These are phyloP conservation scores for Acanthamoeba healyi DNA, from an alignment of 208 protist species.

Conservation along the genomic window DNA sequence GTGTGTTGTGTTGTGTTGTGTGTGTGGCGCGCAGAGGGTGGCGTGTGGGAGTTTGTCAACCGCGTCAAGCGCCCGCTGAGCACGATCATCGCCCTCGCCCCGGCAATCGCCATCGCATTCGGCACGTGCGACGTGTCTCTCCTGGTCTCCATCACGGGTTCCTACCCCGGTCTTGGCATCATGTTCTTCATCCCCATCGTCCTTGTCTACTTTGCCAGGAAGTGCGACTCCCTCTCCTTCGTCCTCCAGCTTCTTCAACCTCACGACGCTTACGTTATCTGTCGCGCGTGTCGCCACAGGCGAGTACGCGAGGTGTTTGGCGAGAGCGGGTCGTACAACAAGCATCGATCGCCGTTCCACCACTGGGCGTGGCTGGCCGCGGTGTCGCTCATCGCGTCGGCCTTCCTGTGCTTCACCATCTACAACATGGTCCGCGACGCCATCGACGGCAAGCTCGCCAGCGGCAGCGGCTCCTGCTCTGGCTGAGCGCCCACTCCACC, in stretches of 20 bases:
- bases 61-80: slow-evolving; percentile 76
- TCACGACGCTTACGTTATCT: background rate
- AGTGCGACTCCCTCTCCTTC: background rate
- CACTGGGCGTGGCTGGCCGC: slow-evolving; percentile 43
- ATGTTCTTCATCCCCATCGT: slow-evolving; percentile 84
- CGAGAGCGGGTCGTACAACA: slow-evolving; percentile 32
- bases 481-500: background rate
- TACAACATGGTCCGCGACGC: slow-evolving; percentile 34
- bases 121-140: slow-evolving; percentile 77
- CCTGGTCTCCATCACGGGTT: slow-evolving; percentile 84
- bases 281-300: background rate
- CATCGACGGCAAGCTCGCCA: slow-evolving; percentile 30
- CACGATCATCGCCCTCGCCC: slow-evolving; percentile 71
- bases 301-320: slow-evolving; percentile 1
- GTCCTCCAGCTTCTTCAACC: background rate
- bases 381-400: background rate
- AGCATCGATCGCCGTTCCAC: slow-evolving; percentile 21
- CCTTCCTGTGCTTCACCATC: slow-evolving; percentile 34
- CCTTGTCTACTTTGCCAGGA: slow-evolving; percentile 76
- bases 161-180: slow-evolving; percentile 84
- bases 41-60: background rate
- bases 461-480: background rate
- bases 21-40: background rate
- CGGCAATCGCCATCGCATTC: slow-evolving; percentile 83
- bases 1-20: background rate